Evolutionary conservation across 495 filamentous ascomycete genomes (phyloP), one percentile per base, ranked within the genome.

Genomic region (Jackrogersella minutella): DNA sequence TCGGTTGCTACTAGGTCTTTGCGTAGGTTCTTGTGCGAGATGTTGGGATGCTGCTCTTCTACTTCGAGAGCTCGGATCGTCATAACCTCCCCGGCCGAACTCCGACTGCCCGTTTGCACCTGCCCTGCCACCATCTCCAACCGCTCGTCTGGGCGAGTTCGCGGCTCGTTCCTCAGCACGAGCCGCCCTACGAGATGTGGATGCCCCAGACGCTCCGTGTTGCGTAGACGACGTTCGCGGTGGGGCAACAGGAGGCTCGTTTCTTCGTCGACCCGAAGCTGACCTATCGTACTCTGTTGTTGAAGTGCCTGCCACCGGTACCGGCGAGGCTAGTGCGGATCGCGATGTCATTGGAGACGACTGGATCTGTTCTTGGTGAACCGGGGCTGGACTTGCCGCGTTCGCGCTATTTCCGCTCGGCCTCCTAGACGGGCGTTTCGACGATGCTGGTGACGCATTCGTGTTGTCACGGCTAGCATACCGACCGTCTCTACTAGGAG

Each of bases 151-250:
- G 36, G 75, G 76, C 33, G 78, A 76, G 66, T 76, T 74, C 47
- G 78, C 65, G 3, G 75, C 59, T 33, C 78, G 76, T 50, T 85
- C 83, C 62, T 68, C 75, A 11, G 76, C 63, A 55, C 79, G 75
- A 28, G 76, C 73, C 17, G 76, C 68, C 68, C 82, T 77, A 47
- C 80, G 77, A 24, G 84, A 77, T 53, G 67, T 78, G 5, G 79
- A 53, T 13, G 69, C 54, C n/a, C 75, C 76, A 14, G 72, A 72
- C 3, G 72, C 57, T 22, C 55, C 52, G 14, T 72, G 60, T 52
- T 69, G 73, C 33, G 85, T 85, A 22, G 86, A 88, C 9, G 87
- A 89, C 1, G 87, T 88, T 55, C 89, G 85, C 26, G 87, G 85
- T 37, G 86, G 87, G 56, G 84, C 86, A 59, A 84, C 82, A 72